phyloP scores from a whole-genome alignment of 1,139 yeast genomes.

The Kodamaea plutei region DNA sequence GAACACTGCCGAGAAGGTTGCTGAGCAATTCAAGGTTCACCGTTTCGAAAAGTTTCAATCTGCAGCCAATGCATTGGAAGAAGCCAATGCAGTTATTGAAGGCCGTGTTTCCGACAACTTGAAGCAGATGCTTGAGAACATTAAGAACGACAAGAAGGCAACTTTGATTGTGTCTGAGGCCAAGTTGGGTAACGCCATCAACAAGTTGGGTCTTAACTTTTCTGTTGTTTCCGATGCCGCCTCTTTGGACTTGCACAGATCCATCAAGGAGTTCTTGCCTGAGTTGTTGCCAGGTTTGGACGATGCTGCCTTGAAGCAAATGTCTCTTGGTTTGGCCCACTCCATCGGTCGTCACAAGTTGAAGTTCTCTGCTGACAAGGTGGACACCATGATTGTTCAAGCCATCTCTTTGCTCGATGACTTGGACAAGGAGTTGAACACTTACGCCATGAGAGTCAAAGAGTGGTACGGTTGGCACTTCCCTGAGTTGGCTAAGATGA shows the following conservation, averaged over 20 bases:
- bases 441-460: conserved; percentile 96
- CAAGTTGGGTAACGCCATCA: conserved; percentile 92
- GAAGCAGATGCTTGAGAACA: conserved; percentile 69
- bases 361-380: conserved; percentile 96
- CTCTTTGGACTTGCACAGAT: conserved; percentile 89
- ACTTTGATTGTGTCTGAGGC: conserved; percentile 92
- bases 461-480: conserved; percentile 99
- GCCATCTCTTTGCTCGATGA: conserved; percentile 97
- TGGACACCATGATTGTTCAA: conserved; percentile 97
- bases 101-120: conserved; percentile 90
- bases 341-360: conserved; percentile 97
- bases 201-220: conserved; percentile 85
- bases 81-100: conserved; percentile 86
- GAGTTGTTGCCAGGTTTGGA: conserved; percentile 90
- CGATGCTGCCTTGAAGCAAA: conserved; percentile 79
- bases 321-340: conserved; percentile 97
- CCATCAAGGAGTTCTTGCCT: conserved; percentile 90
- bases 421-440: conserved; percentile 94
- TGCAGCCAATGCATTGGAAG: conserved; percentile 95
- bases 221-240: conserved; percentile 93
- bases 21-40: conserved; percentile 78
- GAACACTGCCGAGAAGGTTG: conserved; percentile 78
- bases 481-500: conserved; percentile 98
- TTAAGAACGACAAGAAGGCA: conserved; percentile 85
- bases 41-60: conserved; percentile 92